Evolutionary conservation across 768 basidiomycete genomes (phyloP), one percentile per base, ranked within the genome.

Genomic region (Roridomyces roridus): DNA sequence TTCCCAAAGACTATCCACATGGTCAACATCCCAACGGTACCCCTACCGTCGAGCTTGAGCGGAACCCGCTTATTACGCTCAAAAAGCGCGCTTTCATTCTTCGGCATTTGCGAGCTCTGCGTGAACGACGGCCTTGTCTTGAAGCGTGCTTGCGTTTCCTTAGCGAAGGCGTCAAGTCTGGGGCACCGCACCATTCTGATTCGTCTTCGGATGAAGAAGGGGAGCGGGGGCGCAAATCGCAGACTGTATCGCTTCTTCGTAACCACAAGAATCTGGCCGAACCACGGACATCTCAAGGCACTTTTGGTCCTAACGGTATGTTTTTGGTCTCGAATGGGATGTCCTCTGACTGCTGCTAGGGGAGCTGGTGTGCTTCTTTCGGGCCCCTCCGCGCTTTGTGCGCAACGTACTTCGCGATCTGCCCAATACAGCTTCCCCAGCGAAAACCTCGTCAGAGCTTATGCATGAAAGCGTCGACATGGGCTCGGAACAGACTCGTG

Each of bases 271-370:
- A 93, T 67, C 70, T 94, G 6, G 88, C 90, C 0, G 92, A 94
- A 69, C 89, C 93, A 2, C 77, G 91, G 58, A 92, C 91, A 0
- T 93, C 91, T 2, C 94, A 95, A 65, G 94, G 92, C 2, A 83
- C 87, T 0, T 96, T 96, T 76, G 91, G 94, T 1, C 91, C 91
- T 0, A 92, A 93, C 67, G 95, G 94, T 93, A 55, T 42, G 78
- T 67, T 17, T 29, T 28, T 4, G 21, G 2, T 15, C 23, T 4
- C 2, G 17, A 39, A 17, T n/a, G n/a, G n/a, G n/a, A n/a, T 48
- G 10, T 37, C 35, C 6, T 39, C 7, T 39, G 44, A 59, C 60
- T 59, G 43, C 15, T 5, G 36, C 2, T 60, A 96, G 94, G 93
- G 45, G 88, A 94, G 74, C 75, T 96, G 1, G 84, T 96, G 0